phyloP scores from a whole-genome alignment of 2,329 filamentous ascomycete species.

The Diaporthe longicolla region DNA sequence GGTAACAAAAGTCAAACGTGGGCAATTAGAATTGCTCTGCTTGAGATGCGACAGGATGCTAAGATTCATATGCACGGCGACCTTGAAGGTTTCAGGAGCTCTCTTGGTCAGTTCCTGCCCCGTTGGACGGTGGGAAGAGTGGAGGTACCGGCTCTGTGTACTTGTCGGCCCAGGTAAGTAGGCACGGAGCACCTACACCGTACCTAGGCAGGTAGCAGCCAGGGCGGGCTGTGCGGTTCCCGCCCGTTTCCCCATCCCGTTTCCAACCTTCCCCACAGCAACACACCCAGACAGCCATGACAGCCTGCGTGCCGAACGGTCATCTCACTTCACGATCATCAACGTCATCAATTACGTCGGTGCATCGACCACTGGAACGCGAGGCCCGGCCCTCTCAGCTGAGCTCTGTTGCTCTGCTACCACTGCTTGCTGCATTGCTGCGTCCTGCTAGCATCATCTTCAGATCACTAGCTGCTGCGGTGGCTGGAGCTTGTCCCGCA shows the following conservation, averaged over 20 bases:
- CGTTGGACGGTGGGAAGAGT: no score
- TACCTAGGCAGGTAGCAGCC: no score
- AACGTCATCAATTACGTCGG: constrained; percentile 44
- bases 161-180: no score
- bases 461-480: background rate
- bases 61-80: constrained; percentile 17
- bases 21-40: constrained; percentile 6
- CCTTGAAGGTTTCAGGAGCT: constrained; percentile 28
- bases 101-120: background rate
- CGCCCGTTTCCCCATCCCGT: background rate
- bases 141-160: no score
- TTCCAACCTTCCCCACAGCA: constrained; percentile 3
- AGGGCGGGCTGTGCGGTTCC: background rate
- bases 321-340: constrained; percentile 39
- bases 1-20: constrained; percentile 25
- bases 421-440: background rate
- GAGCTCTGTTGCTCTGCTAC: constrained; percentile 26
- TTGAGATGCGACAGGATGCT: background rate
- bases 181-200: no score
- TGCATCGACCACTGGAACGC: constrained; percentile 36
- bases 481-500: constrained; percentile 21
- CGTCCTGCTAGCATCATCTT: constrained; percentile 5
- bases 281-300: background rate
- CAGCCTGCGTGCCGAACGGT: constrained; percentile 30
- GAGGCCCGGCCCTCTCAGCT: constrained; percentile 38